Base-by-base conservation (phyloP, 371 early-diverging fungal species). In the Nematocida sp. region DNA sequence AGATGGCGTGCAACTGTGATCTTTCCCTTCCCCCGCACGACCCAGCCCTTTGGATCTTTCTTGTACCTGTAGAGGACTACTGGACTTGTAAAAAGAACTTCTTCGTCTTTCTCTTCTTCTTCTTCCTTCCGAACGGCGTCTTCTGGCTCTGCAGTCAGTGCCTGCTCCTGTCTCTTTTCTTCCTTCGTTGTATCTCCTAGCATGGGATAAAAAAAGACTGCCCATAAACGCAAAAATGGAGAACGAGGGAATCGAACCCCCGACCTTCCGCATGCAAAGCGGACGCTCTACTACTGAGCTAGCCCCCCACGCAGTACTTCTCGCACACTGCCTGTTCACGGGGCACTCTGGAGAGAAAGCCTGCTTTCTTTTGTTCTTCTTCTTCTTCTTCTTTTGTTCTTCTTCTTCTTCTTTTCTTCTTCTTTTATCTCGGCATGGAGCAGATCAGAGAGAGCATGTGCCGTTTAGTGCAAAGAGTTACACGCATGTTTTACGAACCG, bases 131-230 rank as follows among this genome's bases (percentile, higher is more conserved):
- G 40, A 23, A 46, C 56, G 29, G 56, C 74, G 7, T 67, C 67
- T 27, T 67, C 67, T 45, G 67, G 27, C 50, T 65, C 66, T 3
- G 7, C 23, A 34, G n/a, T 58, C 11, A 37, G 36, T 8, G 40
- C 17, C 4, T 38, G 45, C 36, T 37, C 43, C 25, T 1, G n/a
- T n/a, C 15, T 8, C 32, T 36, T 50, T 41, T 40, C 53, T 64
- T 15, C 34, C 15, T 32, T 64, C 0, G n/a, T 19, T 29, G 27
- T 95, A 76, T 91, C 90, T 81, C 93, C 94, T 23, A 95, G 95
- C 0, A 96, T 96, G 80, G 95, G 95, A 37, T 96, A 96, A 78
- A 87, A 91, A 52, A 88, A 90, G 48, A 91, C 91, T n/a, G n/a
- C n/a, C n/a, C n/a, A n/a, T n/a, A n/a, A 15, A 62, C 34, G 29